phyloP scores from a whole-genome alignment of 140 eudicot species.

The Flaveria floridana region DNA sequence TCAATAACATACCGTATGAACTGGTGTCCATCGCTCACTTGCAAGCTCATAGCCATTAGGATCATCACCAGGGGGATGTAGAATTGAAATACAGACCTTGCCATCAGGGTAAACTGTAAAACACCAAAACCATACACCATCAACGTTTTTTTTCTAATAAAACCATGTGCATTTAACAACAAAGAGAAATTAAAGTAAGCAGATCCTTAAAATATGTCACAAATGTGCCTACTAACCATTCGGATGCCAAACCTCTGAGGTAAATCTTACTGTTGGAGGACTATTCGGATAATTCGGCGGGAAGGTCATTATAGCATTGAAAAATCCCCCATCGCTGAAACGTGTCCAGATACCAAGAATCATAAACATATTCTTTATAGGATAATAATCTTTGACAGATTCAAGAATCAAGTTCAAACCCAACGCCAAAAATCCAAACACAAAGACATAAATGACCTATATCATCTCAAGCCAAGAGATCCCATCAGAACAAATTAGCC shows the following conservation, averaged over 20 bases:
- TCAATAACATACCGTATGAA: conserved; percentile 73
- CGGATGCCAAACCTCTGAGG: conserved; percentile 98
- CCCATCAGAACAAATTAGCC: neutral
- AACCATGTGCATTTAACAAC: neutral
- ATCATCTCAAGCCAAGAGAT: neutral
- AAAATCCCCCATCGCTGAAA: conserved; percentile 95
- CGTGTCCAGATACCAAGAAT: conserved; percentile 4
- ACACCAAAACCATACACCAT: conserved; percentile 1
- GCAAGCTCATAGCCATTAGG: conserved; percentile 98
- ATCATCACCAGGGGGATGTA: conserved; percentile 98
- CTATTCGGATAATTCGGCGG: conserved; percentile 87
- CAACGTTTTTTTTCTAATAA: neutral
- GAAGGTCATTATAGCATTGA: conserved; percentile 90
- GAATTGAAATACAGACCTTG: conserved; percentile 93
- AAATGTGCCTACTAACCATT: conserved; percentile 53
- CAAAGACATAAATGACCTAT: neutral
- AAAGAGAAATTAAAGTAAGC: neutral
- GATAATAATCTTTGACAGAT: neutral
- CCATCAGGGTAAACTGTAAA: conserved; percentile 82
- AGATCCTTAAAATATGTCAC: neutral
- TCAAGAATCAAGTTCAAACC: neutral
- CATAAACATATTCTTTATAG: conserved; percentile 20
- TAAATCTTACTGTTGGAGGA: conserved; percentile 89
- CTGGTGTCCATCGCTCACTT: conserved; percentile 99
- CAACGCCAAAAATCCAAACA: neutral